Percentiles rank a stretch among this genome's conserved stretches.
phyloP scores from a whole-genome alignment of 2,329 filamentous ascomycete genomes.

The Diaporthe aspalathi region DNA sequence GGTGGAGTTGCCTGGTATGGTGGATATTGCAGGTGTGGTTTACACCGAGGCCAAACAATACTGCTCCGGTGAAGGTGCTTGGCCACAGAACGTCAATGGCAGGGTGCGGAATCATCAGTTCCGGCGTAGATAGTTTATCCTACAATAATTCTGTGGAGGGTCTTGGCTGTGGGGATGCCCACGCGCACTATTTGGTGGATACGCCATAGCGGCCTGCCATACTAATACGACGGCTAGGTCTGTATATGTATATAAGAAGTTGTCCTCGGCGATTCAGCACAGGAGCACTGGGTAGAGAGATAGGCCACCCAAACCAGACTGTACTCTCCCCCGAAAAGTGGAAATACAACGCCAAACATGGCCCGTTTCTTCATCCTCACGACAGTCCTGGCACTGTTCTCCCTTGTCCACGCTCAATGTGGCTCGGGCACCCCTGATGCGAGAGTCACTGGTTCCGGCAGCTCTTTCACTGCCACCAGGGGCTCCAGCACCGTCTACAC shows the following conservation, averaged over 20 bases:
- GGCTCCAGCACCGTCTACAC: constrained; percentile 61
- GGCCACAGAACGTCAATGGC: constrained; percentile 10
- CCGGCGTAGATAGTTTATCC: constrained; percentile 21
- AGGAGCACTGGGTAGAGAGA: background rate
- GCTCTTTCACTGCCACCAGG: constrained; percentile 57
- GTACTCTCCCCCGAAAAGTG: background rate
- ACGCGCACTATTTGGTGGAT: background rate
- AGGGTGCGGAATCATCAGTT: constrained; percentile 27
- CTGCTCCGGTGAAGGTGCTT: background rate
- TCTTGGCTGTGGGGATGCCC: constrained; percentile 3
- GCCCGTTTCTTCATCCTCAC: constrained; percentile 48
- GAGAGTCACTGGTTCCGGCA: constrained; percentile 57
- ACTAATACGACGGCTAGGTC: too few relatives aligned
- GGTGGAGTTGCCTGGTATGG: constrained; percentile 3
- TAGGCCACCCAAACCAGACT: background rate
- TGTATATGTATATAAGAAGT: background rate
- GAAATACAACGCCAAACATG: constrained; percentile 3
- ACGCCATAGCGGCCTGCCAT: background rate
- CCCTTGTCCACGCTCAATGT: constrained; percentile 56
- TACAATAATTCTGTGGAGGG: constrained; percentile 1
- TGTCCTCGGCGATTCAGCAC: background rate
- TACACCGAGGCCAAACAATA: constrained; percentile 12
- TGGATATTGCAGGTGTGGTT: constrained; percentile 22
- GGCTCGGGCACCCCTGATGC: constrained; percentile 59
- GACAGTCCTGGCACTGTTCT: constrained; percentile 54